Evolutionary conservation across 768 basidiomycete genomes (phyloP).

Genomic region (Clavulina sp.): DNA sequence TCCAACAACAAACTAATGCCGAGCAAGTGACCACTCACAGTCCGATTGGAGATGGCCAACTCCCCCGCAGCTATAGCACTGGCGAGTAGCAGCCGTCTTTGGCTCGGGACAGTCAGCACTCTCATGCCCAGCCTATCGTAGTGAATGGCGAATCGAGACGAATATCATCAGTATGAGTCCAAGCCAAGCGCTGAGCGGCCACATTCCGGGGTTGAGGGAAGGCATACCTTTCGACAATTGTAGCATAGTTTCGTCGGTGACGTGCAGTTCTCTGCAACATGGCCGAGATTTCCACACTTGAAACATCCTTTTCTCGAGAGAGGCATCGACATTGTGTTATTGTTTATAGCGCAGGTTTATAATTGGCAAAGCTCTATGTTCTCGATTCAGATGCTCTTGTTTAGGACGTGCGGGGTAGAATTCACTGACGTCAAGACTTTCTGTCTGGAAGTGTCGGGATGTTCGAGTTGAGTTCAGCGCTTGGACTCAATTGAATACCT

Average conservation of each 20-base stretch:
- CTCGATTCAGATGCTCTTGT: no score
- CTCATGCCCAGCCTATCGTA: conserved; percentile 58
- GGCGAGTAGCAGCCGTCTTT: conserved; percentile 64
- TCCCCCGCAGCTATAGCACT: conserved; percentile 87
- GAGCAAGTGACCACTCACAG: no score
- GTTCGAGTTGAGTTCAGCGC: no score
- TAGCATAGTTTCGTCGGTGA: conserved; percentile 83
- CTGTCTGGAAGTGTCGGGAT: no score
- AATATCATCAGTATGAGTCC: no score
- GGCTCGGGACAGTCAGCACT: conserved; percentile 76
- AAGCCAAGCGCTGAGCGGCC: neutral
- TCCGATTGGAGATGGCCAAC: conserved; percentile 79
- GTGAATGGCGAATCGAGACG: neutral
- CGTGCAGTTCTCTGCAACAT: conserved; percentile 83
- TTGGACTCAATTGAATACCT: no score
- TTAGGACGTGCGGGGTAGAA: no score
- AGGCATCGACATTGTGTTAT: no score
- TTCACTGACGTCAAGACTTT: no score
- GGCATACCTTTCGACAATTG: conserved; percentile 55
- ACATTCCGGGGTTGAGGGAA: neutral
- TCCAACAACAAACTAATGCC: no score
- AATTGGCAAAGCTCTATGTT: no score
- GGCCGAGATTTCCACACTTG: conserved; percentile 88
- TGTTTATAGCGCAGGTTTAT: no score
- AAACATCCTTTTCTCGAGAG: conserved; percentile 80